Base-by-base conservation (phyloP, 768 basidiomycete species). In the Suillus sp. region DNA sequence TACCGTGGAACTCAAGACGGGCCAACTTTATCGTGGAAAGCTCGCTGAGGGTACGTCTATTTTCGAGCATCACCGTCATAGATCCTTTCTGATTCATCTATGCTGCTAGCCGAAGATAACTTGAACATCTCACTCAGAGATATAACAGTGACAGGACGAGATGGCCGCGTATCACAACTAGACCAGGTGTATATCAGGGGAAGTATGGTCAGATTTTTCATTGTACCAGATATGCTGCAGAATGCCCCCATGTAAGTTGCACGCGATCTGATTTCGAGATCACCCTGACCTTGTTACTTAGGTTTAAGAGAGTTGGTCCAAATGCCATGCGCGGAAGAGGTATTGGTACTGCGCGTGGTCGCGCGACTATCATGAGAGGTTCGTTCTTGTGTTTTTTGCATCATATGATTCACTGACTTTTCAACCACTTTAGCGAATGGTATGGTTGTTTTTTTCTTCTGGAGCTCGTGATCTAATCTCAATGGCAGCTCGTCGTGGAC, bases 171-270 rank as follows among this genome's bases (percentile, higher is more conserved):
- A 34, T 97, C 97, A 14, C 97, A 99, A 75, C 84, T 99, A 58
- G 97, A 99, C 80, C 96, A 98, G 77, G 96, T 98, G 37, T 99
- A 99, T 78, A 99, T 99, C 69, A 84, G 97, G 70, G 97, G 97
- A 63, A 96, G 95, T 75, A 97, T 98, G 93, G 83, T 98, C 68
- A 85, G 97, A 67, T 99, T 97, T 83, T 96, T 99, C 80, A 98
- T 99, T 76, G 97, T 99, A 25, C 97, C 97, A 61, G 97, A 99
- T 78, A 98, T 99, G 93, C 81, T 99, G 69, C 93, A 98, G 75
- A 99, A 99, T 75, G 97, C 97, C 16, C 97, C 97, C 22, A 99
- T 99, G 97, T 96, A 73, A 75, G 92, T 81, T 61, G 61, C 48
- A 42, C 48, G 38, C 47, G 37, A 61, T 35, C 27, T 34, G n/a